A percentile compares a stretch with the other conserved stretches of the same genome.
Evolutionary conservation across 2,329 filamentous ascomycete species (phyloP).

Genomic region (Leptodontidium sp.): DNA sequence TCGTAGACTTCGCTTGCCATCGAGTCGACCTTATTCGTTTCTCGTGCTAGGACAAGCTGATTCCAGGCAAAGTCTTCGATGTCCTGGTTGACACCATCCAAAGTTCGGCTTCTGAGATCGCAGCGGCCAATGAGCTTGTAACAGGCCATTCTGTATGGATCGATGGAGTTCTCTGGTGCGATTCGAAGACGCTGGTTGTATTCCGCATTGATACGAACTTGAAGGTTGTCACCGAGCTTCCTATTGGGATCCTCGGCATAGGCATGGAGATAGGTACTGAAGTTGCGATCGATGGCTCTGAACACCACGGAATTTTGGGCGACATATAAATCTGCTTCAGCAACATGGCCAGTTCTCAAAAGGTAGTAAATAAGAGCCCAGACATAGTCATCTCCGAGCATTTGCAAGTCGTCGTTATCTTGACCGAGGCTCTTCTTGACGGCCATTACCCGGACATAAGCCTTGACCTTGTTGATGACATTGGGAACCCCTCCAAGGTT

Average conservation of each 20-base stretch:
- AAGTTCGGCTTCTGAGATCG: conserved; percentile 69
- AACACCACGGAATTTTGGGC: conserved; percentile 81
- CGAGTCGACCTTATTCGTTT: conserved; percentile 69
- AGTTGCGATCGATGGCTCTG: conserved; percentile 88
- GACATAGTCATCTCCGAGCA: conserved; percentile 81
- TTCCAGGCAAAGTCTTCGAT: conserved; percentile 78
- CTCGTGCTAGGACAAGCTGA: conserved; percentile 73
- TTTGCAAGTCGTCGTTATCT: conserved; percentile 82
- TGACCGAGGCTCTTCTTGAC: conserved; percentile 84
- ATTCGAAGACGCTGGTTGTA: conserved; percentile 87
- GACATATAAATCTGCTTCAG: conserved; percentile 88
- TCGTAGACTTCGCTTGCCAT: conserved; percentile 73
- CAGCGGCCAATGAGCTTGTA: conserved; percentile 95
- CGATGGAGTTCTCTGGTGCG: conserved; percentile 84
- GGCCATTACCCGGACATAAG: conserved; percentile 84
- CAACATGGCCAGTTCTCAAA: conserved; percentile 82
- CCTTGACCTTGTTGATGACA: conserved; percentile 88
- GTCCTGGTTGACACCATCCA: conserved; percentile 65
- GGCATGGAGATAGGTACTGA: conserved; percentile 84
- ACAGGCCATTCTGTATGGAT: conserved; percentile 95
- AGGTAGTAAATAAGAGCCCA: conserved; percentile 97
- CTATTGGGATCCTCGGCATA: conserved; percentile 82
- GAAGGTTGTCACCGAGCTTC: conserved; percentile 78
- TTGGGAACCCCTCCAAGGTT: conserved; percentile 90
- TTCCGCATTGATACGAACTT: conserved; percentile 88